phyloP scores from a whole-genome alignment of 2,329 filamentous ascomycete genomes.

The Colletotrichum viniferum region DNA sequence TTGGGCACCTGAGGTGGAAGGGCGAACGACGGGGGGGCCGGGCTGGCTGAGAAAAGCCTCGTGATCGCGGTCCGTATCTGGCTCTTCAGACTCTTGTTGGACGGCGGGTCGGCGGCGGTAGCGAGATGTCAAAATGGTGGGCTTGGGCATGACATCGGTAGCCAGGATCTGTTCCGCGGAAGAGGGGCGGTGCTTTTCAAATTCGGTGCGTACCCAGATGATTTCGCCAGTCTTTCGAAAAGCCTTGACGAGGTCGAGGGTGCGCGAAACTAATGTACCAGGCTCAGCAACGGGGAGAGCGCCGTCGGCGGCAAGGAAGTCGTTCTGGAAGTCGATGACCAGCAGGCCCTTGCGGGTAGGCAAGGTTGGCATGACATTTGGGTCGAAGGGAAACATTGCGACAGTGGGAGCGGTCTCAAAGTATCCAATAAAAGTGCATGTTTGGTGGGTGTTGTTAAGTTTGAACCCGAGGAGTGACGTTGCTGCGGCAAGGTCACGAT shows the following conservation, averaged over 20 bases:
- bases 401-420: neutral
- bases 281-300: slow-evolving; percentile 69
- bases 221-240: slow-evolving; percentile 77
- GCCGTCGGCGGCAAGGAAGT: slow-evolving; percentile 76
- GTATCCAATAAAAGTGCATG: neutral
- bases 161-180: slow-evolving; percentile 57
- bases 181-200: slow-evolving; percentile 63
- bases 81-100: slow-evolving; percentile 19
- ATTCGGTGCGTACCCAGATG: slow-evolving; percentile 85
- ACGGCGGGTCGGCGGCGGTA: neutral
- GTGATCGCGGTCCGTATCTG: slow-evolving; percentile 26
- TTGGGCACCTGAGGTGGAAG: slow-evolving; percentile 48
- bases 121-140: slow-evolving; percentile 27
- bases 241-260: slow-evolving; percentile 67
- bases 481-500: neutral
- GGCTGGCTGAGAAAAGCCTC: slow-evolving; percentile 53
- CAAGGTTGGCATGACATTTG: slow-evolving; percentile 58
- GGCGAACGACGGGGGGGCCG: slow-evolving; percentile 46
- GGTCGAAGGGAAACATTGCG: slow-evolving; percentile 62
- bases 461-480: neutral
- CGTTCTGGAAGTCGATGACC: slow-evolving; percentile 87
- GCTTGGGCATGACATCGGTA: slow-evolving; percentile 32
- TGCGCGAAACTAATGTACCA: slow-evolving; percentile 68
- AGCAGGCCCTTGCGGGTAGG: slow-evolving; percentile 73
- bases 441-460: neutral